Conservation (phyloP, 306 rosid species). For the Medicago lupulina region DNA sequence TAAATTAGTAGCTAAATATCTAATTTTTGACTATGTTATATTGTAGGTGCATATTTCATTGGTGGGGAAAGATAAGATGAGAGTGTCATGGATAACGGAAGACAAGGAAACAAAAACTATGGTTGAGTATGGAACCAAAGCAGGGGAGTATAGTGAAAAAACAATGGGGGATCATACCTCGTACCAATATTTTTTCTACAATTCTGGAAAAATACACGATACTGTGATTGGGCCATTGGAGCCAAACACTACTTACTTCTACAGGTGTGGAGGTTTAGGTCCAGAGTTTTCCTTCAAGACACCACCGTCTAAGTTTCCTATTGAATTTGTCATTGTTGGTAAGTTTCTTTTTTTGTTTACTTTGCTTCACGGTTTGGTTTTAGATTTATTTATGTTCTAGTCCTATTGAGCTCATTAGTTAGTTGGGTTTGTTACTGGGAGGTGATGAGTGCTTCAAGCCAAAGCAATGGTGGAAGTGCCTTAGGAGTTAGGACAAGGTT, state of each 20-base stretch:
- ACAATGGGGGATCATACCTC: slow-evolving; percentile 28
- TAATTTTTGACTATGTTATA: too few relatives aligned
- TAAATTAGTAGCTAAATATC: too few relatives aligned
- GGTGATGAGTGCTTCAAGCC: slow-evolving; percentile 19
- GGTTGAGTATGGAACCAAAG: slow-evolving; percentile 52
- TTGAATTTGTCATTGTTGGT: slow-evolving; percentile 76
- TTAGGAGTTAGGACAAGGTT: slow-evolving; percentile 6
- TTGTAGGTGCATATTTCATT: slow-evolving; percentile 75
- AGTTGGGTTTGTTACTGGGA: not conserved
- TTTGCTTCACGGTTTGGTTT: slow-evolving; percentile 25
- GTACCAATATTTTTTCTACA: slow-evolving; percentile 48
- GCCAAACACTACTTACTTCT: slow-evolving; percentile 49
- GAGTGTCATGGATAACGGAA: slow-evolving; percentile 76
- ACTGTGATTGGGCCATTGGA: slow-evolving; percentile 46
- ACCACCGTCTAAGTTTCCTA: slow-evolving; percentile 62
- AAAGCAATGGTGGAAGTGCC: slow-evolving; percentile 18
- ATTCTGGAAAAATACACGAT: slow-evolving; percentile 49
- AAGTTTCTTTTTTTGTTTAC: slow-evolving; percentile 23
- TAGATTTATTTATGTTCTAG: not conserved
- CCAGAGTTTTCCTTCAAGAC: slow-evolving; percentile 74
- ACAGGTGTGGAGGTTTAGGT: slow-evolving; percentile 47
- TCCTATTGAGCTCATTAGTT: not conserved
- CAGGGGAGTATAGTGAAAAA: slow-evolving; percentile 41
- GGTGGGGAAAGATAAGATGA: slow-evolving; percentile 66
- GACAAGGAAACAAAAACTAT: slow-evolving; percentile 35